Percentiles rank a stretch among this genome's conserved stretches.
Conservation (phyloP, 257 asterid genomes). For the Solanum sejunctum region DNA sequence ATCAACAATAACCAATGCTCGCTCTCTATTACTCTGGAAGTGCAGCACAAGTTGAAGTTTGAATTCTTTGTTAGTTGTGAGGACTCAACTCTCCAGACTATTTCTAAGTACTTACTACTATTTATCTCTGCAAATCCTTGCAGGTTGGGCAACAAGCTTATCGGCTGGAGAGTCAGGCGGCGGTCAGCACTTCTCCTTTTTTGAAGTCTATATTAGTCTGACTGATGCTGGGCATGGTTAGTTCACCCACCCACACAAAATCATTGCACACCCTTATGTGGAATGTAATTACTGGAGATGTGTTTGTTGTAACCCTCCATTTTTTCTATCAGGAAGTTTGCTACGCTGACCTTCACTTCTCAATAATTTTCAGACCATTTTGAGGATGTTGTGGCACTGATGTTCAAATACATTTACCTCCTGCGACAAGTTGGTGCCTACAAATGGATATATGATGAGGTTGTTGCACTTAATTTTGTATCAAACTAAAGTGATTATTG, state of each 20-base stretch:
- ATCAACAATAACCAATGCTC: too few relatives aligned
- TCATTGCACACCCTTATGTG: neutral
- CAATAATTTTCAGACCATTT: constrained; percentile 57
- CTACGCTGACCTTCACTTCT: neutral
- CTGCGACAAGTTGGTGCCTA: constrained; percentile 70
- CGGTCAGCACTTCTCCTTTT: constrained; percentile 59
- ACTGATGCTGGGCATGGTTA: constrained; percentile 93
- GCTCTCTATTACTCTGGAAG: neutral
- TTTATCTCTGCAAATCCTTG: constrained; percentile 4
- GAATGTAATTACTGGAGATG: neutral
- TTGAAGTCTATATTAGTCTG: constrained; percentile 64
- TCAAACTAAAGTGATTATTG: neutral
- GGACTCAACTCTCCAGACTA: neutral
- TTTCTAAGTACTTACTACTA: neutral
- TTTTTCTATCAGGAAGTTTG: neutral
- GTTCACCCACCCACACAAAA: neutral
- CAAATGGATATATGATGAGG: constrained; percentile 95
- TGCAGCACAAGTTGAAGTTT: neutral
- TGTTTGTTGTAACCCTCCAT: neutral
- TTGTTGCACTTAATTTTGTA: constrained; percentile 15
- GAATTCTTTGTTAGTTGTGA: neutral
- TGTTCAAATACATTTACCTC: constrained; percentile 66
- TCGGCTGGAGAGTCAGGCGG: constrained; percentile 88
- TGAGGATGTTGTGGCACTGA: constrained; percentile 78
- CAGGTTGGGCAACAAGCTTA: constrained; percentile 98